phyloP scores from a whole-genome alignment of 2,329 filamentous ascomycete genomes.

The Botrytis tulipae region DNA sequence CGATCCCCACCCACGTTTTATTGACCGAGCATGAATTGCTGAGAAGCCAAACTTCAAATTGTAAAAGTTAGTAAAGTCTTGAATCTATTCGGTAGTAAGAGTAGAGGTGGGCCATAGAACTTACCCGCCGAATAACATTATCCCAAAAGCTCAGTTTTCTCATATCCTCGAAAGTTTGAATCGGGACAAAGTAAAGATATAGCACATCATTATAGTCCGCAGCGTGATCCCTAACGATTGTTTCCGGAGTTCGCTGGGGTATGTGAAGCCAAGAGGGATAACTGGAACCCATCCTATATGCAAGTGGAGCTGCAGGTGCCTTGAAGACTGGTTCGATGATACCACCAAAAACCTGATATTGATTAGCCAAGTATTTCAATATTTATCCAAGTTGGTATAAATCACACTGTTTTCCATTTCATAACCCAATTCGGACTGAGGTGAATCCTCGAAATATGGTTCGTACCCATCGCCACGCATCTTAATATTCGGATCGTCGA shows the following conservation, averaged over 20 bases:
- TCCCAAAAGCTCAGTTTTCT: slow-evolving; percentile 11
- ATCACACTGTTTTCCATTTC: slow-evolving; percentile 15
- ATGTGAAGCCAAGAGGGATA: neutral
- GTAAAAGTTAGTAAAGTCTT: neutral
- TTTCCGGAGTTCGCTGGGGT: accelerated
- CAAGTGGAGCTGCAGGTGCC: slow-evolving; percentile 6
- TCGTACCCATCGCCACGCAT: neutral
- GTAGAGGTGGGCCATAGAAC: neutral
- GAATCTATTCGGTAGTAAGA: neutral
- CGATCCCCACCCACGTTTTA: neutral
- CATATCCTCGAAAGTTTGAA: slow-evolving; percentile 11
- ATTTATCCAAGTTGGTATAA: neutral
- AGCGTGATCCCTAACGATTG: neutral
- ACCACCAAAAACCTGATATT: slow-evolving; percentile 11
- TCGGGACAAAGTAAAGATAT: neutral
- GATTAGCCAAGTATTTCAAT: neutral
- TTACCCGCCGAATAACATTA: slow-evolving; percentile 4
- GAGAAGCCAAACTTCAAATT: slow-evolving; percentile 1
- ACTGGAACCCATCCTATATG: neutral
- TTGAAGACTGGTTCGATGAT: neutral
- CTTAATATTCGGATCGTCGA: neutral
- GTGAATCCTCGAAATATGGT: slow-evolving; percentile 11
- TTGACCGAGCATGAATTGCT: neutral
- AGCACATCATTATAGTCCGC: neutral
- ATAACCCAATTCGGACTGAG: slow-evolving; percentile 11